Evolutionary conservation across 2,329 filamentous ascomycete species (phyloP), one percentile per base, ranked within the genome.

Genomic region (Herpotrichia juniperi): DNA sequence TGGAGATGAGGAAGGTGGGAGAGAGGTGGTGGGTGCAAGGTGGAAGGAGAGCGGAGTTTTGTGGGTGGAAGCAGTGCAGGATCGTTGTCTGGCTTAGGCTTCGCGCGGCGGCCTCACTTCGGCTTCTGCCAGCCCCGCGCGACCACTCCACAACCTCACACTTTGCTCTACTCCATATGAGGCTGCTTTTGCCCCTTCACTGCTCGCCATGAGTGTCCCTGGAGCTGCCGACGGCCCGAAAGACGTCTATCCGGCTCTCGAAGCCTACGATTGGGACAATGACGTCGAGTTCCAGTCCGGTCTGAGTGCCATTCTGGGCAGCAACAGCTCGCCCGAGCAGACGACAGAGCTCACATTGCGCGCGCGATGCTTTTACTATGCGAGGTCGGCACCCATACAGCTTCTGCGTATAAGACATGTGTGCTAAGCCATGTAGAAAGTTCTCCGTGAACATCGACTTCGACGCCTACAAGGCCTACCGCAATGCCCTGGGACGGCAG

Each of bases 331-430:
- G 63, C 73, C 83, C 57, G 73, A 84, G 67, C 74, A 84, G 74
- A 63, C 79, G 48, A 66, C 81, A 64, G 79, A 87, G 57, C 68
- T 90, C 55, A 84, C 84, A 25, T 77, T 86, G 49, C 83, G 87
- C 58, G 87, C 88, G 54, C 86, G 87, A 69, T 86, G 83, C 70
- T 90, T 88, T 75, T 91, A 89, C 74, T 88, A 86, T 68, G 75
- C 79, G 7, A 76, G 76, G 78, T 78, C 63, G 14, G 60, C 45
- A 28, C 1, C 12, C 7, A 9, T 30, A 14, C 43, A 34, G 12
- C 3, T 2, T 28, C 17, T 14, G 5, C 35, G 9, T 31, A 19
- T 4, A 14, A 39, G 30, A 43, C 9, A 10, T 47, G 31, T 26
- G 7, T 19, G 8, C 22, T 44, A 43, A 42, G 8, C 32, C 12